Conservation (phyloP, 192 early-diverging fungal species). For the Phycomyces blakesleeanus region DNA sequence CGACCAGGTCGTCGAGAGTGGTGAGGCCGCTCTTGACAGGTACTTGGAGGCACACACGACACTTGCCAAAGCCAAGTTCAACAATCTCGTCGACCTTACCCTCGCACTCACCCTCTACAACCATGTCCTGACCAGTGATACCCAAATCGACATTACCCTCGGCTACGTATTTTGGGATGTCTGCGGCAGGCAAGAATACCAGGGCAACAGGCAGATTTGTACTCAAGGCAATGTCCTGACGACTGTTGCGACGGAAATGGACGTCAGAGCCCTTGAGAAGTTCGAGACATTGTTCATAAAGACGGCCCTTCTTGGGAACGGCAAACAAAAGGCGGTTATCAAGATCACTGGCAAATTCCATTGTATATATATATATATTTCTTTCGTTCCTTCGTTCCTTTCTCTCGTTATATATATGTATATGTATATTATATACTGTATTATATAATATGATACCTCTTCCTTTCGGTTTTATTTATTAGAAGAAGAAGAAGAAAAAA, state of each 20-base stretch:
- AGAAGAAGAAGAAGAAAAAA: too few species aligned
- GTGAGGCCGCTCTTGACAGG: slow-evolving; percentile 55
- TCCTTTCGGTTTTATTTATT: too few species aligned
- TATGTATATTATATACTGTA: too few species aligned
- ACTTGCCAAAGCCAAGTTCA: slow-evolving; percentile 89
- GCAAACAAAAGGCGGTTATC: slow-evolving; percentile 83
- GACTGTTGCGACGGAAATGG: slow-evolving; percentile 89
- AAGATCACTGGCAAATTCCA: slow-evolving; percentile 60
- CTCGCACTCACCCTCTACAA: slow-evolving; percentile 73
- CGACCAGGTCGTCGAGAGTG: slow-evolving; percentile 68
- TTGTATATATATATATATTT: slow-evolving; percentile 27
- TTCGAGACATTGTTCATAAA: slow-evolving; percentile 83
- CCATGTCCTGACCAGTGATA: slow-evolving; percentile 96
- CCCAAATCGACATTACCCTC: slow-evolving; percentile 95
- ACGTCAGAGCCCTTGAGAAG: slow-evolving; percentile 90
- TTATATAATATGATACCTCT: not conserved
- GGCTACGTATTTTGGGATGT: slow-evolving; percentile 95
- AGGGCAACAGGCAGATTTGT: slow-evolving; percentile 91
- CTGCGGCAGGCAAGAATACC: slow-evolving; percentile 91
- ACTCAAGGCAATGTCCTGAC: slow-evolving; percentile 95
- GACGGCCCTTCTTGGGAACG: slow-evolving; percentile 98
- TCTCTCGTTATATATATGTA: too few species aligned
- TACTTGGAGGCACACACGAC: slow-evolving; percentile 88
- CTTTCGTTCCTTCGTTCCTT: too few species aligned
- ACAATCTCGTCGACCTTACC: slow-evolving; percentile 68